Conservation (phyloP, 176 grass and related monocot species). For the Rhynchospora tenuis region DNA sequence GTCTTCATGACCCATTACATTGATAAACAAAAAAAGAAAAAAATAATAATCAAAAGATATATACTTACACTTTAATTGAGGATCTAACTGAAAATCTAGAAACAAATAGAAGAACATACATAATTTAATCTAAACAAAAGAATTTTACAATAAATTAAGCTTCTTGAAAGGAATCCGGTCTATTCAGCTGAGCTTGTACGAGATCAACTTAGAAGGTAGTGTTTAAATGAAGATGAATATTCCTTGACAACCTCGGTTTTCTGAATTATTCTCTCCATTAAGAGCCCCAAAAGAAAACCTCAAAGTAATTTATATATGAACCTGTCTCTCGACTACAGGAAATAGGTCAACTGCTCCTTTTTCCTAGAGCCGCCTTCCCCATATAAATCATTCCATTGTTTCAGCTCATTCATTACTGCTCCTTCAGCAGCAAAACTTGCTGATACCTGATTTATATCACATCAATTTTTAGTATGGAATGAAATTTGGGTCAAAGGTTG, state of each 20-base stretch:
- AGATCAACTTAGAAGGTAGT: background rate
- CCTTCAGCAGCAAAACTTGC: constrained; percentile 78
- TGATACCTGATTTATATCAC: constrained; percentile 46
- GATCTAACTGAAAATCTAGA: background rate
- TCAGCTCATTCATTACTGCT: constrained; percentile 82
- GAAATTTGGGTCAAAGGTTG: background rate
- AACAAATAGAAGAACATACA: constrained; percentile 14
- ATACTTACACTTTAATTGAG: background rate
- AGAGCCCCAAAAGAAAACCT: background rate
- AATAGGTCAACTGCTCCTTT: constrained; percentile 85
- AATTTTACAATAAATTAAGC: constrained; percentile 23
- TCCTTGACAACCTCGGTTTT: background rate
- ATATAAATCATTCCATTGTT: constrained; percentile 82
- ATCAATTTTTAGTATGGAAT: background rate
- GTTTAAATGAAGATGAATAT: background rate
- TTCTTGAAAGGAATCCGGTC: background rate
- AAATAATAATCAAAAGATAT: background rate
- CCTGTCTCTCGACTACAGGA: constrained; percentile 41
- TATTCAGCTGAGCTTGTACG: background rate
- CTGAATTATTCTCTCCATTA: background rate
- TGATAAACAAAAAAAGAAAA: background rate
- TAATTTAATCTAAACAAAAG: constrained; percentile 16
- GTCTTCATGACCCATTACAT: constrained; percentile 13
- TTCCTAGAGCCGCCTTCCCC: constrained; percentile 94
- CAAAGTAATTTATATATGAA: background rate